Conservation (phyloP, 2,329 filamentous ascomycete genomes). For the Monosporascus sp. region DNA sequence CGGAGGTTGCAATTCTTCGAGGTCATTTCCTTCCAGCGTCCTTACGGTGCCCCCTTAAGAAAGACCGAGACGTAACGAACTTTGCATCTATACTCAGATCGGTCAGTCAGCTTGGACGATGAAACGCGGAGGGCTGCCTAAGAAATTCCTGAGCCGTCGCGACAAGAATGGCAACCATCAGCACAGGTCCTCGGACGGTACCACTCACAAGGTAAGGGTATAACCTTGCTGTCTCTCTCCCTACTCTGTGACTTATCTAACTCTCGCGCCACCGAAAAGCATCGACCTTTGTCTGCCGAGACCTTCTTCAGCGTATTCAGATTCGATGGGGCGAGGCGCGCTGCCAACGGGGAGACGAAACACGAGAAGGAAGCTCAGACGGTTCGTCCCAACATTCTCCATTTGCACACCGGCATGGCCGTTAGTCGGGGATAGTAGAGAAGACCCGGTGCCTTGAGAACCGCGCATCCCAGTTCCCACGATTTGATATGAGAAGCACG, state of each 20-base stretch:
- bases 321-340: conserved; percentile 50
- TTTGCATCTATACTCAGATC: too few relatives aligned
- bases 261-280: conserved; percentile 26
- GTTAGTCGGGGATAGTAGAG: too few relatives aligned
- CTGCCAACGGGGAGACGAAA: conserved; percentile 40
- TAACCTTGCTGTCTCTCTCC: conserved; percentile 4
- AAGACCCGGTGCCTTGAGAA: too few relatives aligned
- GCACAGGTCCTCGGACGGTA: conserved; percentile 50
- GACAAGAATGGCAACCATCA: conserved; percentile 57
- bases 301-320: conserved; percentile 61
- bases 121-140: conserved; percentile 45
- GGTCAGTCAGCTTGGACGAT: conserved; percentile 29
- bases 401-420: not conserved
- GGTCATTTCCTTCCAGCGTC: not conserved
- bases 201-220: conserved; percentile 41
- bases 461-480: conserved; percentile 1
- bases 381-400: conserved; percentile 20
- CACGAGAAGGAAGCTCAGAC: conserved; percentile 40
- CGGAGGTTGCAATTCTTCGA: not conserved
- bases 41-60: too few relatives aligned
- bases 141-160: conserved; percentile 65
- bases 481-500: conserved; percentile 1
- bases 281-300: conserved; percentile 49
- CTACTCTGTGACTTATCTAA: conserved; percentile 4
- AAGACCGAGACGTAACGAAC: too few relatives aligned